Evolutionary conservation across 306 rosid species (phyloP), one percentile per base, ranked within the genome.

Genomic region (Vicia sativa): DNA sequence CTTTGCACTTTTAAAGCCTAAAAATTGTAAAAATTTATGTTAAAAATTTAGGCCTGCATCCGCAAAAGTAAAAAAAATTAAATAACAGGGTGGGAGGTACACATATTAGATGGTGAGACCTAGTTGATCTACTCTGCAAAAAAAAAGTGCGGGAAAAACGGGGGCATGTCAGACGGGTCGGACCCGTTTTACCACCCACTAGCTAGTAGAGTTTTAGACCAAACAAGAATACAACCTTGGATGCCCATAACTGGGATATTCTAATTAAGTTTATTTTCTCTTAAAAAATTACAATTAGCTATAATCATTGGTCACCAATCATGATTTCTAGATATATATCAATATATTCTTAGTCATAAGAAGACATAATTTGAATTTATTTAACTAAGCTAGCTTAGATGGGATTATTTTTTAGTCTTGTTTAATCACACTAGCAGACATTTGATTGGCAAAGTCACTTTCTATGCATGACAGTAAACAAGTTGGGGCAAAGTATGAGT

Each of bases 171-270:
- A 2, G 4, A 25, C 28, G 28, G 28, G 28, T 25, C 4, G 28
- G 28, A 25, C 3, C 28, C 28, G 3, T 25, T 25, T 25, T 25
- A 2, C 3, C 28, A 25, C 28, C 28, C 28, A 25, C 28, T 25
- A 25, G 3, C 5, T 41, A 5, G 45, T 41, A 41, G 16, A 48
- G 14, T 7, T 7, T 2, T 18, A 53, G n/a, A 26, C 1, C 11
- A 67, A 18, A 16, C 29, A 49, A 58, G 45, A 72, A 14, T 65
- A 49, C 35, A 59, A 21, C 34, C 57, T 74, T 8, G 65, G 45
- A 57, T 74, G 39, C 38, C 49, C n/a, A 50, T 49, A 23, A 50
- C 15, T 70, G 19, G 31, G 54, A 54, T 71, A 56, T 70, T 80
- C 71, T 71, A 60, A 52, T 62, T 14, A 46, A 53, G 19, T 13